A percentile compares a stretch with the other conserved stretches of the same genome.
These are phyloP conservation scores for Aspergillus transmontanensis DNA, from an alignment of 2,329 filamentous ascomycete species.

Conservation along the genomic window DNA sequence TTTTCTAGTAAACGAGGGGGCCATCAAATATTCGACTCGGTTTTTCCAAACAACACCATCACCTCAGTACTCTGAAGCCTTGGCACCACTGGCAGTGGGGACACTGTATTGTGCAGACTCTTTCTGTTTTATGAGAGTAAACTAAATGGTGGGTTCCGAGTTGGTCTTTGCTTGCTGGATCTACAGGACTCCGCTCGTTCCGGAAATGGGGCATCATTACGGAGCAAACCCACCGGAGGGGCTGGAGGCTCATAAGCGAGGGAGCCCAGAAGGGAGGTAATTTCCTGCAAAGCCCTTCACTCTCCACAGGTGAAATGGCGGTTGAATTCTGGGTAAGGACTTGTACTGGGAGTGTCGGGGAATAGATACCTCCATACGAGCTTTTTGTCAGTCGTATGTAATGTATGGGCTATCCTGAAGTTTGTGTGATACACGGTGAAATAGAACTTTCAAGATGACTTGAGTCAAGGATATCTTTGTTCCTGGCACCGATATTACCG, in stretches of 20 bases:
- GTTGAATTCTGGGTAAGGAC: neutral
- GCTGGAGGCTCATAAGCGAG: neutral
- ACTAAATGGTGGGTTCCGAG: constrained; percentile 9
- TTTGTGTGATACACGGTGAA: neutral
- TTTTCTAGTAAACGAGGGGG: neutral
- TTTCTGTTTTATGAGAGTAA: constrained; percentile 6
- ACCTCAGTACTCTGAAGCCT: neutral
- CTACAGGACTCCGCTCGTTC: constrained; percentile 15
- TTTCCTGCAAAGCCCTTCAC: neutral
- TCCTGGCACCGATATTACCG: neutral
- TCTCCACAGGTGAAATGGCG: neutral
- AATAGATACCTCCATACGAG: neutral
- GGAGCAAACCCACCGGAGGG: neutral
- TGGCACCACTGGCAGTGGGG: neutral
- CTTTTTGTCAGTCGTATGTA: neutral
- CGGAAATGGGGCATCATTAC: constrained; percentile 2
- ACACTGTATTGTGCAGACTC: neutral
- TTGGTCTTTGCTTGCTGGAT: constrained; percentile 17
- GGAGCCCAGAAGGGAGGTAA: neutral
- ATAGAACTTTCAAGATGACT: neutral
- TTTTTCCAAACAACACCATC: neutral
- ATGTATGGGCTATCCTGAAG: neutral
- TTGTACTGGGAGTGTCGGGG: neutral
- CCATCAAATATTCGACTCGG: neutral
- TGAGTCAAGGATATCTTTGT: neutral